These are phyloP conservation scores for Fusarium illudens DNA, from an alignment of 2,329 filamentous ascomycete genomes.

Conservation along the genomic window DNA sequence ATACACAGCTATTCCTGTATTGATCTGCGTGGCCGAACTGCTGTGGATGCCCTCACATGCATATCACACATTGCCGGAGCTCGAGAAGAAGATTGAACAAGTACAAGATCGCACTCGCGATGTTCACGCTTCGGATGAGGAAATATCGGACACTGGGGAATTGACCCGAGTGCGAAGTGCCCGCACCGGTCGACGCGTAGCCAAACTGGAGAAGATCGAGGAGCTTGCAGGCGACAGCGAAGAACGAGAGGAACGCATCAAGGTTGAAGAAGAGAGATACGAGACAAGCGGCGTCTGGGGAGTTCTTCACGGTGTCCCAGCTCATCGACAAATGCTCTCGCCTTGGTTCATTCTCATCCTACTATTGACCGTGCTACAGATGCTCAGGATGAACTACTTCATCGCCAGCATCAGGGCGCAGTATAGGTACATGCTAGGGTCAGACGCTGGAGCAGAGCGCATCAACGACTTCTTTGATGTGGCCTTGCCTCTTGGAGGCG, in stretches of 20 bases:
- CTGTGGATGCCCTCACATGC: constrained; percentile 51
- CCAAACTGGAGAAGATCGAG: constrained; percentile 69
- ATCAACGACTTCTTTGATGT: constrained; percentile 56
- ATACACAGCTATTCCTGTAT: constrained; percentile 48
- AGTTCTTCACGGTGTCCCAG: constrained; percentile 71
- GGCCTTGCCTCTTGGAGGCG: constrained; percentile 72
- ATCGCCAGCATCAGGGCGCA: constrained; percentile 75
- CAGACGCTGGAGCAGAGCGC: constrained; percentile 48
- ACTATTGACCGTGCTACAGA: constrained; percentile 67
- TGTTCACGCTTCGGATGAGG: constrained; percentile 63
- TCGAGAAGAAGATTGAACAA: constrained; percentile 52
- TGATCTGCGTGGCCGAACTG: constrained; percentile 50
- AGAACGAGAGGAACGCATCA: constrained; percentile 62
- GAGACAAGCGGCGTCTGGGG: constrained; percentile 74
- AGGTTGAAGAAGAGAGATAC: constrained; percentile 66
- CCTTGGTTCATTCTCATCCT: constrained; percentile 79
- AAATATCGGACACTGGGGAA: constrained; percentile 57
- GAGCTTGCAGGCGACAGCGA: constrained; percentile 66
- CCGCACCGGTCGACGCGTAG: constrained; percentile 61
- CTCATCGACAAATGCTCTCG: constrained; percentile 69
- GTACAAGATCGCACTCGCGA: constrained; percentile 50
- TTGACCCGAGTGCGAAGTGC: constrained; percentile 53
- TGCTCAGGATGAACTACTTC: constrained; percentile 74
- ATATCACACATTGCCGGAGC: constrained; percentile 51
- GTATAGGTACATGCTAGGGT: constrained; percentile 72